Conservation (phyloP, 768 basidiomycete species). For the Hirschioporus abietinus region DNA sequence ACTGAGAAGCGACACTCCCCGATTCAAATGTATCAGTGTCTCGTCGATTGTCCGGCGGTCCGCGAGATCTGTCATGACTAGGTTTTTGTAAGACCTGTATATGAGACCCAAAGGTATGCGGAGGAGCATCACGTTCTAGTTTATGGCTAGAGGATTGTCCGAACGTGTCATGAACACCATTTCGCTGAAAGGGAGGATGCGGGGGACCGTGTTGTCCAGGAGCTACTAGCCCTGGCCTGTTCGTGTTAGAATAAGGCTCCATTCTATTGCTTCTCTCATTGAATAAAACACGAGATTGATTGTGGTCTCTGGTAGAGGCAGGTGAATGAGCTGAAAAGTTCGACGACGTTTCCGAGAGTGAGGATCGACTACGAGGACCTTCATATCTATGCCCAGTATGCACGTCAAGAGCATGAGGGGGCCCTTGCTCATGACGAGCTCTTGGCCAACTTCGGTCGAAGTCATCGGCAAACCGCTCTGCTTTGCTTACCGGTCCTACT, state of each 20-base stretch:
- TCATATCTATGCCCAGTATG: constrained; percentile 1
- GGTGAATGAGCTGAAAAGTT: constrained; percentile 9
- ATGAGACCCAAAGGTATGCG: constrained; percentile 32
- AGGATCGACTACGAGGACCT: constrained; percentile 6
- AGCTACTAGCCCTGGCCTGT: constrained; percentile 36
- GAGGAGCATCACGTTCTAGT: constrained; percentile 41
- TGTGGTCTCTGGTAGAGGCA: constrained; percentile 1
- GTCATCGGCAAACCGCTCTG: constrained; percentile 88
- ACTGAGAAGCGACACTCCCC: not conserved
- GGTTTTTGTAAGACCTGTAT: constrained; percentile 63
- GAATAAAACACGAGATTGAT: constrained; percentile 72
- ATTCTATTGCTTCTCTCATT: constrained; percentile 90
- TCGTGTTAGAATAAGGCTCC: constrained; percentile 69
- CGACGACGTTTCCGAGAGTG: constrained; percentile 4
- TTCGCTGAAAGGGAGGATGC: constrained; percentile 25
- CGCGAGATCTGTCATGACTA: constrained; percentile 15
- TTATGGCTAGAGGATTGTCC: constrained; percentile 33
- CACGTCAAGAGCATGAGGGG: constrained; percentile 4
- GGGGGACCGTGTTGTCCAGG: constrained; percentile 20
- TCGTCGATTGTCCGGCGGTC: constrained; percentile 4
- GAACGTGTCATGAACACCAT: constrained; percentile 40
- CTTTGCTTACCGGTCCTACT: constrained; percentile 62
- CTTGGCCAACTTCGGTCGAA: constrained; percentile 97
- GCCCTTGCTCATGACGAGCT: constrained; percentile 31
- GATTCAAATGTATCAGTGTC: not conserved